These are phyloP conservation scores for Fusarium marasasianum DNA, from an alignment of 2,329 filamentous ascomycete genomes.

Conservation along the genomic window DNA sequence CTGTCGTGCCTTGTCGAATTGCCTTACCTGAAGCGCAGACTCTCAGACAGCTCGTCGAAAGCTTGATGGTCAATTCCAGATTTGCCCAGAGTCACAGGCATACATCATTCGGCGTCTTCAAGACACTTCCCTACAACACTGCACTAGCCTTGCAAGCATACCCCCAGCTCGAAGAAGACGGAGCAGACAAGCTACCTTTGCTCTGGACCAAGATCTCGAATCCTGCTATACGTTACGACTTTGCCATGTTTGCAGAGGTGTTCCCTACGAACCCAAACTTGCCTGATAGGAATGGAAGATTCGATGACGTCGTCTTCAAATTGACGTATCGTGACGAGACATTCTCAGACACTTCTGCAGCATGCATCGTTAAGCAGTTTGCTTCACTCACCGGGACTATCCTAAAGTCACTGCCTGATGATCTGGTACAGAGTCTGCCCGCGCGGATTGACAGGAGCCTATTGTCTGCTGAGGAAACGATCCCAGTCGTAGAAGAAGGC, in stretches of 20 bases:
- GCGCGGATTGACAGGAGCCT: neutral
- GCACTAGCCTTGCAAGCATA: conserved; percentile 19
- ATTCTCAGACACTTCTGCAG: neutral
- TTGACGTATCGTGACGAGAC: conserved; percentile 16
- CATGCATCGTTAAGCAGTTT: conserved; percentile 13
- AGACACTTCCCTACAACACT: conserved; percentile 25
- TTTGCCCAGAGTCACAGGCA: neutral
- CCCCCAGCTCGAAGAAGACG: neutral
- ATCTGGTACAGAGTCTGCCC: conserved; percentile 6
- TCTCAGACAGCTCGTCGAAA: neutral
- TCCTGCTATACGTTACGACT: conserved; percentile 25
- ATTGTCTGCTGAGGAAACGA: conserved; percentile 10
- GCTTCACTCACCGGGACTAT: neutral
- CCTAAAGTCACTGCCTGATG: neutral
- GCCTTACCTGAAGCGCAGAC: neutral
- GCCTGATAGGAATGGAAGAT: neutral
- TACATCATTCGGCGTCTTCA: conserved; percentile 12
- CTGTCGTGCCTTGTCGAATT: conserved; percentile 15
- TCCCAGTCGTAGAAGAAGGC: neutral
- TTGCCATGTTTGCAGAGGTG: conserved; percentile 21
- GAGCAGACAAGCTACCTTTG: accelerated
- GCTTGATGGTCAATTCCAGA: neutral
- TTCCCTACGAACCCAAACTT: conserved; percentile 1
- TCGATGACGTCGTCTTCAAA: conserved; percentile 13
- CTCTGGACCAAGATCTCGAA: conserved; percentile 9